Conservation (phyloP, 352 stramenopile species). For the Saprolegnia diclina region DNA sequence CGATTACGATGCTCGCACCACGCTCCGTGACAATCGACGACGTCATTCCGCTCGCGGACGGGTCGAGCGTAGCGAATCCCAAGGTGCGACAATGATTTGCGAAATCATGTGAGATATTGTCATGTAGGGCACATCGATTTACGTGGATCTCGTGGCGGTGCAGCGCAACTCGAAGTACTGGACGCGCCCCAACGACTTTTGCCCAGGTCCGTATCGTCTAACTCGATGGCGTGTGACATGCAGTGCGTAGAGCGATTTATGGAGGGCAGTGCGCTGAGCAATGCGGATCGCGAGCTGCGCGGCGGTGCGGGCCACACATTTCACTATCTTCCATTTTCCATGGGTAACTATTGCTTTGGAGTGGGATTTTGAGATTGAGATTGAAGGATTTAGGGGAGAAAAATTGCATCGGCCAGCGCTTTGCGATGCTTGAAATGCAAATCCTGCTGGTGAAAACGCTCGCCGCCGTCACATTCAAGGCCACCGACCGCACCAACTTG, state of each 20-base stretch:
- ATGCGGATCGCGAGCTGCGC: constrained; percentile 22
- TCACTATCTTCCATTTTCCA: constrained; percentile 41
- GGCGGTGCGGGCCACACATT: constrained; percentile 29
- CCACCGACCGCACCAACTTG: neutral
- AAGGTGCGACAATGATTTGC: constrained; percentile 30
- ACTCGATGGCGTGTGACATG: too few species aligned
- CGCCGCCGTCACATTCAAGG: constrained; percentile 30
- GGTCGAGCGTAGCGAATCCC: neutral
- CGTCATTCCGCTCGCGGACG: neutral
- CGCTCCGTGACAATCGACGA: neutral
- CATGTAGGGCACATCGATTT: constrained; percentile 31
- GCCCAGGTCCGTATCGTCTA: constrained; percentile 27
- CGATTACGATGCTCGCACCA: neutral
- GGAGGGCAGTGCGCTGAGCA: neutral
- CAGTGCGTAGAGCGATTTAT: constrained; percentile 40
- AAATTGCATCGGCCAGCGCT: constrained; percentile 42
- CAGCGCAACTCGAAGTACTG: constrained; percentile 40
- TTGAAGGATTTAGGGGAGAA: constrained; percentile 22
- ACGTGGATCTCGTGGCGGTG: constrained; percentile 36
- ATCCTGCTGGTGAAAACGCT: constrained; percentile 36
- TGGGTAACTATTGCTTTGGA: neutral
- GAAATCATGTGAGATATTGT: constrained; percentile 12
- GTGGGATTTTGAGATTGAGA: too few species aligned
- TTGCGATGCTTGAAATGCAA: constrained; percentile 43
- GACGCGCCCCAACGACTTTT: constrained; percentile 38